These are phyloP conservation scores for Raffaelea albimanens DNA, from an alignment of 2,329 filamentous ascomycete genomes.

Conservation along the genomic window DNA sequence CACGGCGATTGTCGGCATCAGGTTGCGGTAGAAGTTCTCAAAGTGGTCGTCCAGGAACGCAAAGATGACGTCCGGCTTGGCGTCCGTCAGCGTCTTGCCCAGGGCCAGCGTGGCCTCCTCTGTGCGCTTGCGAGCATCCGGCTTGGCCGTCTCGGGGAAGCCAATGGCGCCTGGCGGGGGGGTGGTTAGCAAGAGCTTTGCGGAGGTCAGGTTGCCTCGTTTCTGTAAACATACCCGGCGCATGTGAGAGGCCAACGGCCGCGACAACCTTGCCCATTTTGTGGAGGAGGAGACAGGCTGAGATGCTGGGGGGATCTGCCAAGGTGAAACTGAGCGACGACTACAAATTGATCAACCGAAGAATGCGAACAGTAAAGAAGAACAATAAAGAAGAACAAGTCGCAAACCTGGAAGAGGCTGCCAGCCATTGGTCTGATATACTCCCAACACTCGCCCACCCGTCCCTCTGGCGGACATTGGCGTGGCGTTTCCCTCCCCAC, in stretches of 20 bases:
- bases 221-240: constrained; percentile 6
- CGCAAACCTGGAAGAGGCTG: no score
- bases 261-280: constrained; percentile 11
- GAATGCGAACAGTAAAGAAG: no score
- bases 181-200: neutral
- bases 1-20: constrained; percentile 11
- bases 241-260: constrained; percentile 10
- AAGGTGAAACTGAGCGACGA: no score
- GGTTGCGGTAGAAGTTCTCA: constrained; percentile 13
- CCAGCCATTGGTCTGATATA: neutral
- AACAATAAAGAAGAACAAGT: neutral
- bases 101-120: constrained; percentile 10
- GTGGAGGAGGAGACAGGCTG: no score
- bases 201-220: neutral
- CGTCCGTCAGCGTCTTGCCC: constrained; percentile 9
- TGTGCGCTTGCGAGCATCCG: constrained; percentile 9
- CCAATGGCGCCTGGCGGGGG: constrained; percentile 8
- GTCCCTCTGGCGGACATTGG: neutral
- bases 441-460: neutral
- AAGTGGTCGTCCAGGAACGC: constrained; percentile 13
- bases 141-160: constrained; percentile 12
- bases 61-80: constrained; percentile 12
- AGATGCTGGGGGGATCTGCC: no score
- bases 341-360: no score
- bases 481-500: neutral